Evolutionary conservation across 768 basidiomycete genomes (phyloP).

Genomic region (Pleurotus giganteus): DNA sequence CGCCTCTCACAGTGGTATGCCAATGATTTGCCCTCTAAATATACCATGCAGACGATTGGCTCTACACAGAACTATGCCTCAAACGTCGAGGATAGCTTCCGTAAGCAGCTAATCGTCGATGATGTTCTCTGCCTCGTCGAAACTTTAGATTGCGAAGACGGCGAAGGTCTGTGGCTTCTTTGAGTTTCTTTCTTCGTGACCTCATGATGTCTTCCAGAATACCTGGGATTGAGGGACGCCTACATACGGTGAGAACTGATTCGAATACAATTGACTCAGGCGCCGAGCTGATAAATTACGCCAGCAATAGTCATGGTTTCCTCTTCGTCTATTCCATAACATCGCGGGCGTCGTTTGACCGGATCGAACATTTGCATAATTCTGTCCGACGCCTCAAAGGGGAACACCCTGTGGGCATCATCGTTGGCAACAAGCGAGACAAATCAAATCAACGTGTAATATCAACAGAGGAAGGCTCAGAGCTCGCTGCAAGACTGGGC

Average conservation of each 20-base stretch:
- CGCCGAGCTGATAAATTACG: neutral
- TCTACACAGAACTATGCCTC: neutral
- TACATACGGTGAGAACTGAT: slow-evolving; percentile 8
- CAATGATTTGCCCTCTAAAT: neutral
- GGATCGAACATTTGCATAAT: slow-evolving; percentile 21
- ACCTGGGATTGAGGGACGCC: slow-evolving; percentile 7
- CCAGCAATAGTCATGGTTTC: slow-evolving; percentile 8
- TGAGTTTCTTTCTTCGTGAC: neutral
- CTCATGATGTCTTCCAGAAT: neutral
- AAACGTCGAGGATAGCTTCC: slow-evolving; percentile 7
- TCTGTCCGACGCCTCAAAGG: slow-evolving; percentile 20
- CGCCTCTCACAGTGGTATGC: slow-evolving; percentile 5
- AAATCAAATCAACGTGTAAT: slow-evolving; percentile 19
- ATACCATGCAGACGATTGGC: neutral
- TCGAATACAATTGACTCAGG: neutral
- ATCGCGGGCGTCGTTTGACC: slow-evolving; percentile 23
- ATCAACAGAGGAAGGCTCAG: slow-evolving; percentile 20
- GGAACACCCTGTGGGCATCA: slow-evolving; percentile 18
- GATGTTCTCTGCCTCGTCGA: slow-evolving; percentile 3
- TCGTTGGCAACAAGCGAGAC: slow-evolving; percentile 28
- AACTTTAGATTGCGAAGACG: slow-evolving; percentile 10
- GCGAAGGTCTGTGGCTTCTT: slow-evolving; percentile 2
- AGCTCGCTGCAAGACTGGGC: slow-evolving; percentile 22
- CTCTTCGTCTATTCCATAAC: slow-evolving; percentile 8
- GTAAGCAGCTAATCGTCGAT: slow-evolving; percentile 6